Evolutionary conservation across 164 flowering plant genomes (phyloP), one percentile per base, ranked within the genome.

Genomic region (Vitis rotundifolia): DNA sequence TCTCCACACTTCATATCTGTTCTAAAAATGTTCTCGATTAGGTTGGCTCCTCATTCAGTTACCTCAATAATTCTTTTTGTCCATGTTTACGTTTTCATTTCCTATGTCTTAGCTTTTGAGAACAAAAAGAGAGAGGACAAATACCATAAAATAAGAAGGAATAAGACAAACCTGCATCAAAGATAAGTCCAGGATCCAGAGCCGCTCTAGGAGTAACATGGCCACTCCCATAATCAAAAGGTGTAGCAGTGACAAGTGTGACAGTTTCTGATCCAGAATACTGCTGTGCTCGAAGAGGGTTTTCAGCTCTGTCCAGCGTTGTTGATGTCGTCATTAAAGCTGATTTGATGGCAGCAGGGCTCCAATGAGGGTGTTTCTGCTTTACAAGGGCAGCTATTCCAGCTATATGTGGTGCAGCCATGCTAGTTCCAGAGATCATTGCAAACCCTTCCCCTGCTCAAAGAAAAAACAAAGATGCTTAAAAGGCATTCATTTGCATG

Each of bases 341-440:
- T 12, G 99, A 96, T 77, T 91, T 91, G 31, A 93, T 89, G 59
- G 97, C 97, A 50, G 98, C 89, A 53, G 98, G 97, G 73, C 98
- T 91, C 98, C 98, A 93, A 8, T 72, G 79, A 44, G 93, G 98
- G 76, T 93, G 93, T 79, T 86, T 91, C 86, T 91, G 97, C 88
- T 96, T 91, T 71, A 96, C 68, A 52, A 96, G 97, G 51, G 99
- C 97, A 51, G 98, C 99, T 71, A 96, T 91, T 28, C 99, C 99
- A 6, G 98, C 87, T 70, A 96, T 90, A 75, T 96, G 99, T 61
- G 99, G 99, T 22, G 97, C 95, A 64, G 97, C 98, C 99, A 96
- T 96, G 84, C 98, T 93, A 18, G 99, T 96, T 68, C 99, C 99
- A 70, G 98, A 96, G 66, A 93, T 78, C 94, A 96, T 82, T 19